Conservation (phyloP, 176 grass and related monocot genomes). For the Poa pratensis region DNA sequence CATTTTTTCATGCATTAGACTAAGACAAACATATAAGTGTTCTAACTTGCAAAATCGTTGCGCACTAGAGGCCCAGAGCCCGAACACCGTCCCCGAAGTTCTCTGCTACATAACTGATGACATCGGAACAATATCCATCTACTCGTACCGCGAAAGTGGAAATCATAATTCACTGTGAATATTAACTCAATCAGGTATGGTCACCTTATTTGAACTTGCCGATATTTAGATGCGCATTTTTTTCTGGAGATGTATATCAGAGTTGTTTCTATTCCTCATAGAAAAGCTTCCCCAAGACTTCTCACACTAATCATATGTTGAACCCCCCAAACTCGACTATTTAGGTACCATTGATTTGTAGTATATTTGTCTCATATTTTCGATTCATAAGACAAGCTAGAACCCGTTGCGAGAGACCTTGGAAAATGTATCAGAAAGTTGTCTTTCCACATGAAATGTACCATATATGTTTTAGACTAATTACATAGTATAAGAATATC, state of each 20-base stretch:
- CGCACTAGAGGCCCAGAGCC: too few species aligned
- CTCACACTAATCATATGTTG: not conserved
- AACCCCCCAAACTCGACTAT: not conserved
- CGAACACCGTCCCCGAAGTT: too few species aligned
- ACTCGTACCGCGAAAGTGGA: not conserved
- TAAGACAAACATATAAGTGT: too few species aligned
- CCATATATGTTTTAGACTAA: not conserved
- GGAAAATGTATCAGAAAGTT: not conserved
- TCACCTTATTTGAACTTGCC: not conserved
- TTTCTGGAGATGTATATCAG: not conserved
- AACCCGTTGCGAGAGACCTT: not conserved
- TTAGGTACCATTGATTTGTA: not conserved
- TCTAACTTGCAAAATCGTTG: too few species aligned
- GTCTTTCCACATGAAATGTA: not conserved
- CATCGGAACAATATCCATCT: not conserved
- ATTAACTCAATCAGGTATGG: not conserved
- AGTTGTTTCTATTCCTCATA: not conserved
- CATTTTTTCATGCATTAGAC: too few species aligned
- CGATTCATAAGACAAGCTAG: not conserved
- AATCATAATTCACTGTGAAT: not conserved
- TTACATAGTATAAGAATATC: not conserved
- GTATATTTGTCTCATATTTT: not conserved
- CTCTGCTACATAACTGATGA: not conserved
- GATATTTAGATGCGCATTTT: not conserved
- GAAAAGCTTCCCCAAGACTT: not conserved